Base-by-base conservation (phyloP, 2,329 filamentous ascomycete species). In the Diaporthe longicolla region DNA sequence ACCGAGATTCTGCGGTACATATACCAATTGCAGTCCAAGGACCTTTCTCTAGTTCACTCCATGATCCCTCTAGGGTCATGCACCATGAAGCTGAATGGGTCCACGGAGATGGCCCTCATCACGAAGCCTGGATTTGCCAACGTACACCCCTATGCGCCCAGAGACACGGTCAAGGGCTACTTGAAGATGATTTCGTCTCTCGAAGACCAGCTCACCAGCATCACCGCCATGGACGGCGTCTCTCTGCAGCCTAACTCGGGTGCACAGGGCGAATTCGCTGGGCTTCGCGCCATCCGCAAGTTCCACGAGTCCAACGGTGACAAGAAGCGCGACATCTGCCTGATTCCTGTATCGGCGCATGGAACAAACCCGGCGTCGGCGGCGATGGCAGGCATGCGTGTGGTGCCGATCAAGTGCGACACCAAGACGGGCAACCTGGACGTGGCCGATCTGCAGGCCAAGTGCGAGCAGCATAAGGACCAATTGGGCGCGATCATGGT, bases 31-130 rank as follows among this genome's bases (percentile, higher is more conserved):
- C 93, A 97, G 82, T 97, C 95, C 68, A 98, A 97, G 86, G 96
- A 98, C 81, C 86, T 98, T 19, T 98, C 96, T 1, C 88, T 98
- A 7, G 94, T 95, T 2, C 96, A 98, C 85, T 98, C 95, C 21
- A 98, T 98, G 96, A 98, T 98, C 75, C 95, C 96, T 3, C 90
- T 98, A 1, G 96, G 96, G 26, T 98, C 96, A 1, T 98, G 96
- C 87, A 98, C 96, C 19, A 98, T 98, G 96, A 98, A 98, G 88
- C 91, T 98, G 70, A 98, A 98, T 82, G 94, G 93, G 55, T 97
- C 95, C 4, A 94, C 94, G 0, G 95, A 98, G 85, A 98, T 98
- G 96, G 89, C 94, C 21, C 93, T 95, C 10, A 89, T 98, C 72
- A 94, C 94, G 0, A 93, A 92, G 84, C 91, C 92, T 0, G 90